Percentiles rank a stretch among this genome's conserved stretches.
Evolutionary conservation across 2,329 filamentous ascomycete species (phyloP).

Genomic region (Pyrenophora tritici-repentis): DNA sequence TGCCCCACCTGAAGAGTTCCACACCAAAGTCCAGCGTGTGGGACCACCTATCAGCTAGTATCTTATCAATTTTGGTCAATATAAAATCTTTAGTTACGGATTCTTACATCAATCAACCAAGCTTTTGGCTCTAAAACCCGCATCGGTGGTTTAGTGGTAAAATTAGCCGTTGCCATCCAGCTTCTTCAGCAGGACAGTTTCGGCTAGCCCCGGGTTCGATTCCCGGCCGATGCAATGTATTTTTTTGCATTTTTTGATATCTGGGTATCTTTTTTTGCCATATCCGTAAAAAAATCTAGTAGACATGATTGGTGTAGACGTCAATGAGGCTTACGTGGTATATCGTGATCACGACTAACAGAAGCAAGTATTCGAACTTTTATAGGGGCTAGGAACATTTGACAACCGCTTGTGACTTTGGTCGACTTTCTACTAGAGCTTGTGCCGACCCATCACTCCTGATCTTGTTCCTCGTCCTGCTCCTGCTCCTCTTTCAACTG

Average conservation of each 20-base stretch:
- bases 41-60: too few relatives aligned
- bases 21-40: too few relatives aligned
- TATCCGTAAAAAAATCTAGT: neutral
- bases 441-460: conserved; percentile 19
- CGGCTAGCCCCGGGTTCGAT: conserved; percentile 27
- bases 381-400: too few relatives aligned
- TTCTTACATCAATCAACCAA: too few relatives aligned
- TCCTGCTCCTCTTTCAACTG: conserved; percentile 28
- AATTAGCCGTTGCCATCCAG: conserved; percentile 27
- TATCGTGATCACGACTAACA: too few relatives aligned
- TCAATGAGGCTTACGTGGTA: too few relatives aligned
- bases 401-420: too few relatives aligned
- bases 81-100: too few relatives aligned
- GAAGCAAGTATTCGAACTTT: too few relatives aligned
- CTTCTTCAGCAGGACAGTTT: conserved; percentile 2
- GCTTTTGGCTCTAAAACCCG: neutral
- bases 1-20: too few relatives aligned
- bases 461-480: conserved; percentile 31
- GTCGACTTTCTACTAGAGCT: neutral
- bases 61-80: too few relatives aligned
- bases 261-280: neutral
- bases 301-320: neutral
- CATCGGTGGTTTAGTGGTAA: conserved; percentile 30
- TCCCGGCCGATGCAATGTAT: conserved; percentile 3
- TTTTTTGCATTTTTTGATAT: neutral